phyloP scores from a whole-genome alignment of 2,329 filamentous ascomycete species.

The Colletotrichum tropicale region DNA sequence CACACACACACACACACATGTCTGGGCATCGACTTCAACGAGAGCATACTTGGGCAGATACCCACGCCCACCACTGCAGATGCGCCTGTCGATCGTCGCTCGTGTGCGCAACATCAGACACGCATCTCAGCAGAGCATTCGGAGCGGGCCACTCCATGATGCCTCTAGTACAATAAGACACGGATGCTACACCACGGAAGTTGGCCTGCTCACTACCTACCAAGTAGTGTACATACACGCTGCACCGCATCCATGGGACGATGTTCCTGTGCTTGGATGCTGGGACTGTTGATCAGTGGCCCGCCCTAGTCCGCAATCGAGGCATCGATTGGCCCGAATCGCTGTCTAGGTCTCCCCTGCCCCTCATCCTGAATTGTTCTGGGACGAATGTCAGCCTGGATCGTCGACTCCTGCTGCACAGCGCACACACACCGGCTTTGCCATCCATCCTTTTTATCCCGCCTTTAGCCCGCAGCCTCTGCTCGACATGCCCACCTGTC shows the following conservation, averaged over 20 bases:
- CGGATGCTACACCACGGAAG: background rate
- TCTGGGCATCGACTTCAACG: background rate
- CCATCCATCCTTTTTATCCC: background rate
- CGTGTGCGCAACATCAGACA: background rate
- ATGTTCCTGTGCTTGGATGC: slow-evolving; percentile 8
- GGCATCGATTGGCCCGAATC: slow-evolving; percentile 8
- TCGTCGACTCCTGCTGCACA: background rate
- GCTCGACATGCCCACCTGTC: background rate
- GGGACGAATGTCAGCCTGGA: slow-evolving; percentile 3
- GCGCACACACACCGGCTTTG: background rate
- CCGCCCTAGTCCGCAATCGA: background rate
- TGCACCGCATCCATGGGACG: slow-evolving; percentile 11
- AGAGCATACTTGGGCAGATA: background rate
- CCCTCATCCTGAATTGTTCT: background rate
- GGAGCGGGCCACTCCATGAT: background rate
- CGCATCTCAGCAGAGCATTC: background rate
- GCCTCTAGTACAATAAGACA: background rate
- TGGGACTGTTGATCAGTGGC: slow-evolving; percentile 1
- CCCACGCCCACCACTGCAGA: background rate
- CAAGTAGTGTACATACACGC: background rate
- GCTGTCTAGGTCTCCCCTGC: background rate
- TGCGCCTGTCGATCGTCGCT: background rate
- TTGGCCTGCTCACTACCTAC: background rate
- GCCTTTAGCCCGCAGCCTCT: background rate
- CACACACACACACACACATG: background rate